A percentile compares a stretch with the other conserved stretches of the same genome.
phyloP scores from a whole-genome alignment of 228 moss, liverwort and hornwort genomes.

The Sphagnum fallax region DNA sequence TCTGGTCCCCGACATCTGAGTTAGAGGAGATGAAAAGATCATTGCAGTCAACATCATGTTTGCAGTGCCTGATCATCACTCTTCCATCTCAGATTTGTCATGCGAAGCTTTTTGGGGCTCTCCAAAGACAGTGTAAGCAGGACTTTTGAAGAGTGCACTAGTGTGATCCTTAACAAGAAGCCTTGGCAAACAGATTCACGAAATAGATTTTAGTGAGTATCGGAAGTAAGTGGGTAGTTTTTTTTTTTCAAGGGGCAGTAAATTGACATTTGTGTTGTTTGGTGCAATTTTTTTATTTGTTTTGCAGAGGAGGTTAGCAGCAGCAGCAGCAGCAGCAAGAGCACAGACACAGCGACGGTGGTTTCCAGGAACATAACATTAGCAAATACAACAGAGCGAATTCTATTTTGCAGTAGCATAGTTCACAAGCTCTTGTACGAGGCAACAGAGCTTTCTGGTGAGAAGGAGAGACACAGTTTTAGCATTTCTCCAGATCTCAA shows the following conservation, averaged over 20 bases:
- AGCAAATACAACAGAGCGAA: not conserved
- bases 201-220: no score
- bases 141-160: not conserved
- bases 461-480: conserved; percentile 2
- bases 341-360: conserved; percentile 33
- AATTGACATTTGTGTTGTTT: not conserved
- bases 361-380: conserved; percentile 1
- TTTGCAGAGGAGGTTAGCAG: conserved; percentile 48
- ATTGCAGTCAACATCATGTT: not conserved
- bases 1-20: not conserved
- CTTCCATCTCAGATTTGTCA: no score
- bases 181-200: not conserved
- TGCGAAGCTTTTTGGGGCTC: no score
- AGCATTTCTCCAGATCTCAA: no score
- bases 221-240: not conserved
- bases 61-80: no score
- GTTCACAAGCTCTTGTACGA: not conserved
- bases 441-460: not conserved
- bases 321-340: conserved; percentile 49
- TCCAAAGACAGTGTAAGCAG: not conserved
- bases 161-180: not conserved
- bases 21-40: not conserved
- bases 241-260: not conserved
- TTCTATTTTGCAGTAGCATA: conserved; percentile 2
- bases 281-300: not conserved